Percentiles rank a stretch among this genome's conserved stretches.
phyloP scores from a whole-genome alignment of 768 basidiomycete genomes.

The Boletus huronensis region DNA sequence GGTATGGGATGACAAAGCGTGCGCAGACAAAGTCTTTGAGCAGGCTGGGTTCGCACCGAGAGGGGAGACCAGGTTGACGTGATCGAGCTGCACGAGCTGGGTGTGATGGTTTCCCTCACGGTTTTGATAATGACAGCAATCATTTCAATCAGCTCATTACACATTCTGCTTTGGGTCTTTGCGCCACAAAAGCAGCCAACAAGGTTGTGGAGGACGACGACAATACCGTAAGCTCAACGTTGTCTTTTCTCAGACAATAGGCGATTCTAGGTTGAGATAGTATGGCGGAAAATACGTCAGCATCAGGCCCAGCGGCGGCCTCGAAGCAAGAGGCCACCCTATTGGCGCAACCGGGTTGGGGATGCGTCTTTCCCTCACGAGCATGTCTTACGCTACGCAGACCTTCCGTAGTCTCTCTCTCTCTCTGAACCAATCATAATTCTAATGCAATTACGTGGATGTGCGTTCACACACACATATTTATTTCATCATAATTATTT shows the following conservation, averaged over 20 bases:
- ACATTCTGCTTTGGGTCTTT: constrained; percentile 75
- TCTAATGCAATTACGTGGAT: constrained; percentile 68
- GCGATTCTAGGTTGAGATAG: constrained; percentile 29
- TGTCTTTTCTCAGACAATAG: background rate
- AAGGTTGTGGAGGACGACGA: constrained; percentile 71
- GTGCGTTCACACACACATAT: too few species aligned
- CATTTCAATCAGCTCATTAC: constrained; percentile 54
- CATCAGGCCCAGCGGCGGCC: constrained; percentile 81
- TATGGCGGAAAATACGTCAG: constrained; percentile 81
- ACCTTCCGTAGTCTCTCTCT: background rate
- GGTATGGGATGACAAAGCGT: constrained; percentile 69
- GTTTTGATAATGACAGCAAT: background rate
- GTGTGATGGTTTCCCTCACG: background rate
- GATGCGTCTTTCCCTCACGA: constrained; percentile 81
- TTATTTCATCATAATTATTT: background rate
- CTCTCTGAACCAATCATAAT: background rate
- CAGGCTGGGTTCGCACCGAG: constrained; percentile 64
- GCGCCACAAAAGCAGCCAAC: constrained; percentile 58
- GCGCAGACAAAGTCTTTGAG: constrained; percentile 63
- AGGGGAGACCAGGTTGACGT: constrained; percentile 74
- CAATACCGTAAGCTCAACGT: constrained; percentile 56
- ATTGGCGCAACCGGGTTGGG: constrained; percentile 75
- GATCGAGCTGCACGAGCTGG: constrained; percentile 75
- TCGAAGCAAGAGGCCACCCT: constrained; percentile 83
- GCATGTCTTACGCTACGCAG: constrained; percentile 36